Base-by-base conservation (phyloP, 1,284 basidiomycete genomes). In the Gymnopus androsaceus region DNA sequence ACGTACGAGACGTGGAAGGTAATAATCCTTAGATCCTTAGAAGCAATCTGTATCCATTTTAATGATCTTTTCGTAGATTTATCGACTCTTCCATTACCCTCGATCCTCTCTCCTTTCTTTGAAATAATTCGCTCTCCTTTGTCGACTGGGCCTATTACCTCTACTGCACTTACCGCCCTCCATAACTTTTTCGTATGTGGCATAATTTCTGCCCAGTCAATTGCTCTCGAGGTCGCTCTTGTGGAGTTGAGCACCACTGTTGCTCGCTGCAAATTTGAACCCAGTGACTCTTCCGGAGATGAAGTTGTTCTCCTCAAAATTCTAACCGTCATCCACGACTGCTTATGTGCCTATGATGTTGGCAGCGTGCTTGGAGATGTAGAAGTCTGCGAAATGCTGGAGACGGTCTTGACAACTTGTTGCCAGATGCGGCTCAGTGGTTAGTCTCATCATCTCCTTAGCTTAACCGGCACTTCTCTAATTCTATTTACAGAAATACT, bases 191-290 rank as follows among this genome's bases (percentile, higher is more conserved):
- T 95, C 68, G 76, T 88, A 41, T 89, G 87, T 67, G 84, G 88
- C 15, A 78, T 98, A 62, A 83, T 94, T 47, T 78, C 75, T 30
- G 71, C 81, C 6, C 70, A 72, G 45, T 82, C 83, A 33, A 58
- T 72, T 23, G 74, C 73, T 14, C 72, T 91, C 55, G 83, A 83
- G 61, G 70, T 78, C 31, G 88, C 90, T 4, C 80, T 99, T 49
- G 81, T 86, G 23, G 92, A 95, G 62, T 80, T 98, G 55, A 96
- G 95, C 67, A 88, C 84, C 56, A 89, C 95, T 0, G 84, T 96
- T 9, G 94, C 95, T 7, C 94, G 94, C 66, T 98, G 96, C 80
- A 95, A 97, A 71, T 99, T 99, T 69, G 97, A 99, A 71, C 93
- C 94, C 6, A 96, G 92, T 62, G 95, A 98, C 66, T 92, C 91